A percentile compares a stretch with the other conserved stretches of the same genome.
These are phyloP conservation scores for Coprinellus micaceus DNA, from an alignment of 768 basidiomycete genomes.

Conservation along the genomic window DNA sequence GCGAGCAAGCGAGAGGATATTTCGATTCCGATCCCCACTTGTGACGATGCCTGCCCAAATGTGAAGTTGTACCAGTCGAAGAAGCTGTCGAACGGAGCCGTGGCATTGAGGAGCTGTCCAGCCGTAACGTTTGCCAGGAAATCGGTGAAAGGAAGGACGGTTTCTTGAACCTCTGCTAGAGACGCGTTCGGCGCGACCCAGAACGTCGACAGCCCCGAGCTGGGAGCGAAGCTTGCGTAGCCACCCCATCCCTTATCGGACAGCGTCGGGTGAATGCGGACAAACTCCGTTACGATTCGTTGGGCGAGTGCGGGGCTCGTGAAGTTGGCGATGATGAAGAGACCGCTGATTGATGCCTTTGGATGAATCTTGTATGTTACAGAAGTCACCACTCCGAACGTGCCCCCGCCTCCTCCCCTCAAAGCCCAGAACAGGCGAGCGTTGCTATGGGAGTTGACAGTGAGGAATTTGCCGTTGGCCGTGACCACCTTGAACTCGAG, in stretches of 20 bases:
- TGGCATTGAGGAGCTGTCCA: conserved; percentile 10
- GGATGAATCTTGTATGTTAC: conserved; percentile 16
- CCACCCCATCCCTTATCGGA: conserved; percentile 46
- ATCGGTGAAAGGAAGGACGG: conserved; percentile 29
- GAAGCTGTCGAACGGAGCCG: conserved; percentile 19
- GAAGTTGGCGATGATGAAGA: conserved; percentile 25
- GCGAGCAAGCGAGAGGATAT: conserved; percentile 32
- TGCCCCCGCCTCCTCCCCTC: conserved; percentile 32
- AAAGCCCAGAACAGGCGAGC: conserved; percentile 47
- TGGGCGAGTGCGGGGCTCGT: conserved; percentile 24
- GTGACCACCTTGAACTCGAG: conserved; percentile 39
- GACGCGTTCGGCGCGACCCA: conserved; percentile 33
- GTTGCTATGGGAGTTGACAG: conserved; percentile 33
- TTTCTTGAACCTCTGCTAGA: conserved; percentile 28
- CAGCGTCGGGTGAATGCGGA: conserved; percentile 32
- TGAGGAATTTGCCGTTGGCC: conserved; percentile 32
- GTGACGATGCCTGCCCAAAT: neutral
- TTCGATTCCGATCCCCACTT: conserved; percentile 22
- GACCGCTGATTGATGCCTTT: neutral
- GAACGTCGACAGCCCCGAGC: conserved; percentile 13
- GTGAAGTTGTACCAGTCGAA: conserved; percentile 19
- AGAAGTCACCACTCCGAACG: conserved; percentile 20
- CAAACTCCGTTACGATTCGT: conserved; percentile 31
- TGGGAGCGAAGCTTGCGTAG: conserved; percentile 23
- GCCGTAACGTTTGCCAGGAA: conserved; percentile 20